A percentile compares a stretch with the other conserved stretches of the same genome.
Evolutionary conservation across 805 yeast genomes (phyloP).

Genomic region (Wickerhamiella kurtzmanii): DNA sequence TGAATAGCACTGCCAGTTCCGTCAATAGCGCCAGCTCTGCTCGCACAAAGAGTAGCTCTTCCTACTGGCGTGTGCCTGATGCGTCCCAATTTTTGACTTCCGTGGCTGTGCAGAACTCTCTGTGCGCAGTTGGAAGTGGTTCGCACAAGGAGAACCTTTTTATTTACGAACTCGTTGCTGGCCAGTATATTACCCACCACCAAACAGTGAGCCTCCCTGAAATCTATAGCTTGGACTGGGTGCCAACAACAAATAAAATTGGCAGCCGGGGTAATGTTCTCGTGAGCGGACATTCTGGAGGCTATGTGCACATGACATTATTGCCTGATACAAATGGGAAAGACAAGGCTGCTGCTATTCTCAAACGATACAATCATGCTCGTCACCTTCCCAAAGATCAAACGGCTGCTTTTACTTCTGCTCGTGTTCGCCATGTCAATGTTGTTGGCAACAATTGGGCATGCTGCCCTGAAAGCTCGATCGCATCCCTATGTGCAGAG

Average conservation of each 20-base stretch:
- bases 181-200: constrained; percentile 36
- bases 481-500: constrained; percentile 53
- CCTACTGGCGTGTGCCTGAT: constrained; percentile 31
- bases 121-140: constrained; percentile 46
- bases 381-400: constrained; percentile 35
- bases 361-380: constrained; percentile 66
- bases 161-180: constrained; percentile 36
- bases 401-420: constrained; percentile 14
- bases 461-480: constrained; percentile 31
- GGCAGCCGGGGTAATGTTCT: constrained; percentile 35
- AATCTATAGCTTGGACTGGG: constrained; percentile 35
- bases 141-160: constrained; percentile 34
- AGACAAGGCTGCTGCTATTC: constrained; percentile 48
- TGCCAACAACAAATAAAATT: constrained; percentile 23
- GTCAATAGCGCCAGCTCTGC: neutral
- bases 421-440: constrained; percentile 27
- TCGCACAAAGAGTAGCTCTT: constrained; percentile 7
- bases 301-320: constrained; percentile 57
- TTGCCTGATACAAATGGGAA: constrained; percentile 39
- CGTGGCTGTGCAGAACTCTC: constrained; percentile 25
- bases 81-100: constrained; percentile 23
- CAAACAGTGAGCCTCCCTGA: constrained; percentile 44
- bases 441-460: constrained; percentile 33
- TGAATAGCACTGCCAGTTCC: neutral
- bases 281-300: constrained; percentile 61